Evolutionary conservation across 2,329 filamentous ascomycete genomes (phyloP).

Genomic region (Epichloe hybrida): DNA sequence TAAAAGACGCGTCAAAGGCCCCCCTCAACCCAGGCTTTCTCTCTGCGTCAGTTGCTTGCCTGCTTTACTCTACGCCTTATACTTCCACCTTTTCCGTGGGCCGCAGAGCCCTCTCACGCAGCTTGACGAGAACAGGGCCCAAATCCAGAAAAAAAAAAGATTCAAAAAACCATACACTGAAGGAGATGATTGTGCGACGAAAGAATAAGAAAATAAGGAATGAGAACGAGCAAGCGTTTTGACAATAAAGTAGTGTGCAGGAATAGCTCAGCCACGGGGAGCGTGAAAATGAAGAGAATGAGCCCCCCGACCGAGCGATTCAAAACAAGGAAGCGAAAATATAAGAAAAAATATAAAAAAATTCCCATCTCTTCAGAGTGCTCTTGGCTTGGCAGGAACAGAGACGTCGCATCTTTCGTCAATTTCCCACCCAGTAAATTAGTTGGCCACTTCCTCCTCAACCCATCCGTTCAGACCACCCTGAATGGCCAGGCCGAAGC

Average conservation of each 20-base stretch:
- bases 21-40: not conserved
- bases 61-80: not conserved
- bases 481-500: constrained; percentile 49
- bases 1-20: not conserved
- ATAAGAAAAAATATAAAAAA: constrained; percentile 25
- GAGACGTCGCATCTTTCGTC: not conserved
- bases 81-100: not conserved
- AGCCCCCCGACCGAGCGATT: constrained; percentile 12
- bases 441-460: constrained; percentile 52
- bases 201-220: constrained; percentile 18
- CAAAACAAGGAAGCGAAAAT: constrained; percentile 9
- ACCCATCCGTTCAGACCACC: constrained; percentile 54
- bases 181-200: constrained; percentile 9
- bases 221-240: not conserved
- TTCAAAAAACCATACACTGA: constrained; percentile 18
- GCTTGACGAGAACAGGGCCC: not conserved
- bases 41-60: not conserved
- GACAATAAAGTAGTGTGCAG: not conserved
- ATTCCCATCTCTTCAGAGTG: constrained; percentile 14
- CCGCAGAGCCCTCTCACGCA: not conserved
- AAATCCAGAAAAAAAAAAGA: constrained; percentile 6
- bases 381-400: not conserved
- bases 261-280: not conserved
- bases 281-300: constrained; percentile 6
- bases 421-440: constrained; percentile 10